Percentiles rank a stretch among this genome's conserved stretches.
phyloP scores from a whole-genome alignment of 352 stramenopile genomes.

The Globisporangium parvum region DNA sequence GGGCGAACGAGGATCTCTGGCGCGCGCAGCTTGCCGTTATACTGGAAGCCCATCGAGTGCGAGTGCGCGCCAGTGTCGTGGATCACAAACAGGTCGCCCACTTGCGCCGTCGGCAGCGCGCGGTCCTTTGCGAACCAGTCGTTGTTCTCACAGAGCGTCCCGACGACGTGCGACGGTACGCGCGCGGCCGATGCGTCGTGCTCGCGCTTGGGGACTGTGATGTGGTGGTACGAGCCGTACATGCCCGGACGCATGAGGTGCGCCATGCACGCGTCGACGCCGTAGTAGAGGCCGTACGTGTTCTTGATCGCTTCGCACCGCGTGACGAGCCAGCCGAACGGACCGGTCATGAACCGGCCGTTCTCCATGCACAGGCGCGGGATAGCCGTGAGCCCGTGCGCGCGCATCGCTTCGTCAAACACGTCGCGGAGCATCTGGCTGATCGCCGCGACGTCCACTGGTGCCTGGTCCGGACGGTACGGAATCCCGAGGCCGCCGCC shows the following conservation, averaged over 20 bases:
- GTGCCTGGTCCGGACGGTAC: conserved; percentile 69
- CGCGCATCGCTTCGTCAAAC: conserved; percentile 71
- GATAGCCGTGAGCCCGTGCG: conserved; percentile 52
- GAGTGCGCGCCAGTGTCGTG: conserved; percentile 86
- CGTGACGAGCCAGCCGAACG: conserved; percentile 81
- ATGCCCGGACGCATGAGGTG: conserved; percentile 89
- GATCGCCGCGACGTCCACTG: conserved; percentile 65
- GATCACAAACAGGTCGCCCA: conserved; percentile 88
- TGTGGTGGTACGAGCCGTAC: conserved; percentile 89
- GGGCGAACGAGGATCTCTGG: conserved; percentile 77
- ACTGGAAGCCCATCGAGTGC: conserved; percentile 92
- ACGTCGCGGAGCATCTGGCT: conserved; percentile 68
- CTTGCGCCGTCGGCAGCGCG: conserved; percentile 50
- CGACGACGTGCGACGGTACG: conserved; percentile 64
- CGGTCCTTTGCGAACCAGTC: conserved; percentile 90
- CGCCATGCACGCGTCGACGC: conserved; percentile 86
- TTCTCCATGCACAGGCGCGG: conserved; percentile 87
- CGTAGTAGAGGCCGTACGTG: conserved; percentile 83
- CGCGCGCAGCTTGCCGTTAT: conserved; percentile 88
- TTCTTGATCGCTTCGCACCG: conserved; percentile 85
- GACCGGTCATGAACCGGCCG: conserved; percentile 84
- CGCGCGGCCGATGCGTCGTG: conserved; percentile 20
- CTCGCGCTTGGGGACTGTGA: conserved; percentile 66
- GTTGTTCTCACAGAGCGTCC: conserved; percentile 89
- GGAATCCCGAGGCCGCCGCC: conserved; percentile 84